Conservation (phyloP, 148 eudicot species). For the Camellia sinensis region DNA sequence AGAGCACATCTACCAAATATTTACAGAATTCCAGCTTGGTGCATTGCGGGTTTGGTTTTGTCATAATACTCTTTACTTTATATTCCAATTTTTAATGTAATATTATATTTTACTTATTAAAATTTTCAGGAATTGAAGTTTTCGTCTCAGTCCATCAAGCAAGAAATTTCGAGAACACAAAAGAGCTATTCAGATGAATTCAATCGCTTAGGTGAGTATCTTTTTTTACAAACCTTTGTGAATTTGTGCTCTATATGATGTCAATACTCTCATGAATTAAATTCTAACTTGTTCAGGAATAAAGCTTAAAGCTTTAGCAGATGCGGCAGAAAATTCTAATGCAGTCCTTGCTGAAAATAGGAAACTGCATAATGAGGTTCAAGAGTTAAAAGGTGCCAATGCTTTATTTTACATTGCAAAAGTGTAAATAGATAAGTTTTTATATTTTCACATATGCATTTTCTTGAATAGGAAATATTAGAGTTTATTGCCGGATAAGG, state of each 20-base stretch:
- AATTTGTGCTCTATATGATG: no score
- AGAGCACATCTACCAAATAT: conserved; percentile 47
- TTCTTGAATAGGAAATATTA: conserved; percentile 69
- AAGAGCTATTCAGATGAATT: conserved; percentile 63
- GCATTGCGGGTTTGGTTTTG: conserved; percentile 55
- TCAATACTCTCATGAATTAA: conserved; percentile 10
- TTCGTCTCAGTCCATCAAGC: conserved; percentile 70
- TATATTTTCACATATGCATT: conserved; percentile 19
- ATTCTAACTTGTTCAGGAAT: conserved; percentile 39
- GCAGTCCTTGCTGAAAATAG: conserved; percentile 71
- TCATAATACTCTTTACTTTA: conserved; percentile 9
- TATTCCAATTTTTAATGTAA: conserved; percentile 7
- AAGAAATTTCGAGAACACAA: conserved; percentile 56
- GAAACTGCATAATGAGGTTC: conserved; percentile 84
- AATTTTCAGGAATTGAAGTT: conserved; percentile 68
- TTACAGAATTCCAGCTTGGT: conserved; percentile 59
- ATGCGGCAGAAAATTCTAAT: conserved; percentile 63
- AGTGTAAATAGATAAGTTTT: not conserved
- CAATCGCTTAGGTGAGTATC: conserved; percentile 55
- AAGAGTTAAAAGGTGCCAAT: conserved; percentile 83
- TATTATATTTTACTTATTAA: conserved; percentile 14
- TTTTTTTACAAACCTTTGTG: not conserved
- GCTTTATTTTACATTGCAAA: not conserved
- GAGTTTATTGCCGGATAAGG: conserved; percentile 91
- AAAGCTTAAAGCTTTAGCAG: conserved; percentile 53